Evolutionary conservation across 2,329 filamentous ascomycete species (phyloP), one percentile per base, ranked within the genome.

Genomic region (Capronia coronata): DNA sequence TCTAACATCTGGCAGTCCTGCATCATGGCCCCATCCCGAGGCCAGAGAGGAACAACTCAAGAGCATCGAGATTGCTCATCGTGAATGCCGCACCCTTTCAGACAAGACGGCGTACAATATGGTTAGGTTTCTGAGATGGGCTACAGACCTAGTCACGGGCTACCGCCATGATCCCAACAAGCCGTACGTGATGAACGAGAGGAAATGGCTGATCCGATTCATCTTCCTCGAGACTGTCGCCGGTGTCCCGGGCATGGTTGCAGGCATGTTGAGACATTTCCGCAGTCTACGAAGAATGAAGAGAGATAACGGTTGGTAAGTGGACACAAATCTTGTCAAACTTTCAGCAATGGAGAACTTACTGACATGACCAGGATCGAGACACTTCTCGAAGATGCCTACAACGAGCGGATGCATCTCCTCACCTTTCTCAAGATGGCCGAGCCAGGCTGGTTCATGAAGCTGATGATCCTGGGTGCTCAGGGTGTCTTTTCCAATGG

Each of bases 401-500:
- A 87, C 70, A 95, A 95, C 66, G 89, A 95, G 68, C 78, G 90
- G 21, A 96, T 97, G 89, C 88, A 94, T 62, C 79, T 94, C 1
- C 72, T 94, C 23, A 93, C 87, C 0, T 96, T 97, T 68, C 82
- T 98, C 67, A 94, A 94, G 69, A 86, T 95, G 77, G 86, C 84
- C 49, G 78, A 89, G 59, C 87, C 87, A 2, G 87, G 87, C 11
- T 82, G 78, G 74, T 93, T 95, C 73, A 94, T 96, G 90, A 84
- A 87, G 56, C 68, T 88, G 49, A 87, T 95, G 81, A 88, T 97
- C 48, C 78, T 97, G 32, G 88, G 83, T 9, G 90, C 91, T 0
- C 91, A 97, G 67, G 93, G 91, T 32, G 87, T 97, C 61, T 97
- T 94, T 75, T 96, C 94, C 78, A 98, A 98, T 70, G 79, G 82